Percentiles rank a stretch among this genome's conserved stretches.
Evolutionary conservation across 768 basidiomycete genomes (phyloP).

Genomic region (Tylopilus rubrobrunneus): DNA sequence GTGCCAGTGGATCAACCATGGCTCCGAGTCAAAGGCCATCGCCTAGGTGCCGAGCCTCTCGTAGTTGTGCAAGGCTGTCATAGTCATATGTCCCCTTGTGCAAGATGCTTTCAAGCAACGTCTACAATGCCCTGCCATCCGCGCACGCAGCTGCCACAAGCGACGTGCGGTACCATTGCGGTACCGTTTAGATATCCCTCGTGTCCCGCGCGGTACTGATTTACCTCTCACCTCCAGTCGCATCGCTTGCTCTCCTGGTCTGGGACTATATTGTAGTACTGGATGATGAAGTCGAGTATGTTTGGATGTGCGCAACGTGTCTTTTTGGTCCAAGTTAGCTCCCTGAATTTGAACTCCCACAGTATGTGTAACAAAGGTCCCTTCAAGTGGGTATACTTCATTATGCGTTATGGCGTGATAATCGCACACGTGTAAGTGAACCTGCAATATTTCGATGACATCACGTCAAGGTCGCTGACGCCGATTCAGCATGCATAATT

Average conservation of each 20-base stretch:
- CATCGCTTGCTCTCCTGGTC: conserved; percentile 8
- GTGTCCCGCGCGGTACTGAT: conserved; percentile 1
- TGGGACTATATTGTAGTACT: conserved; percentile 15
- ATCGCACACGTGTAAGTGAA: conserved; percentile 16
- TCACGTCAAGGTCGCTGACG: background rate
- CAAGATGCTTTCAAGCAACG: background rate
- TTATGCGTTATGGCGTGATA: conserved; percentile 19
- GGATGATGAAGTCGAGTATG: conserved; percentile 14
- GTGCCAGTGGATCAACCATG: no score
- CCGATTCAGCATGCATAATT: conserved; percentile 12
- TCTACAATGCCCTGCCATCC: background rate
- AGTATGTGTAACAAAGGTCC: conserved; percentile 23
- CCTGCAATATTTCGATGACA: no score
- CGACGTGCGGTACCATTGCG: conserved; percentile 8
- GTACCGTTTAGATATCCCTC: background rate
- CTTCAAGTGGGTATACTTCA: conserved; percentile 28
- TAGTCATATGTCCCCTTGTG: background rate
- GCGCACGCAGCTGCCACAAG: conserved; percentile 1
- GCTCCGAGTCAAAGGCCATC: no score
- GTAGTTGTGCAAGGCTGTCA: background rate
- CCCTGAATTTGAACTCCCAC: background rate
- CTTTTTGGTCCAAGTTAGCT: background rate
- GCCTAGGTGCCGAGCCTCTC: no score
- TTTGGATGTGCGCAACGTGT: conserved; percentile 20
- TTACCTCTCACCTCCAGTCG: background rate